Percentiles rank a stretch among this genome's conserved stretches.
These are phyloP conservation scores for Podospora bellae-mahoneyi DNA, from an alignment of 495 filamentous ascomycete species.

Conservation along the genomic window DNA sequence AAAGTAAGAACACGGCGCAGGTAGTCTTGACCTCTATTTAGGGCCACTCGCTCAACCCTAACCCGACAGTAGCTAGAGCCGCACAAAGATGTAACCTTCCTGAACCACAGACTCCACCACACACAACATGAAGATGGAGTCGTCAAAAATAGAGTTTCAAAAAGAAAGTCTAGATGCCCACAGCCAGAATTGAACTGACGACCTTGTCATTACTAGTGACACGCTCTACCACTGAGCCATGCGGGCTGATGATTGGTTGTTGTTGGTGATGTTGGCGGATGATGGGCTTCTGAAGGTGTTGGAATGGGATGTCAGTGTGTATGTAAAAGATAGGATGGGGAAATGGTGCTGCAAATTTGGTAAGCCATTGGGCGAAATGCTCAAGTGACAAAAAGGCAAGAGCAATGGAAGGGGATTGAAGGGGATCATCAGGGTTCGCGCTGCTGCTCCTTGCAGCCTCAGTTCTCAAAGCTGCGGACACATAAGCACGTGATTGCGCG, in stretches of 20 bases:
- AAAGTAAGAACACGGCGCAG: neutral
- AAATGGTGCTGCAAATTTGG: too few relatives aligned
- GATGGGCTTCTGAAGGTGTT: neutral
- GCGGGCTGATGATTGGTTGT: constrained; percentile 16
- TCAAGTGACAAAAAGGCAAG: neutral
- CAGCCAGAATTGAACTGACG: constrained; percentile 20
- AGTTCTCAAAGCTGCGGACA: neutral
- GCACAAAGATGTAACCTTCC: neutral
- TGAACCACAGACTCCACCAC: neutral
- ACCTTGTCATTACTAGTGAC: constrained; percentile 19
- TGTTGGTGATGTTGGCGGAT: neutral
- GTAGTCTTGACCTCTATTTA: neutral
- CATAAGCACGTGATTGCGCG: neutral
- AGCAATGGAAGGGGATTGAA: neutral
- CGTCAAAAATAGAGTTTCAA: neutral
- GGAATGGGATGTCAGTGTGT: too few relatives aligned
- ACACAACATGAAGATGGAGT: neutral
- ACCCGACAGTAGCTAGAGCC: neutral
- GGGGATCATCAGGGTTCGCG: neutral
- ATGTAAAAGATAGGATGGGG: too few relatives aligned
- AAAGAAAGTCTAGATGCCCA: constrained; percentile 2
- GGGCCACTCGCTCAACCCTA: neutral
- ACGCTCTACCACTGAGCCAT: constrained; percentile 18
- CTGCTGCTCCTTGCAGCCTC: neutral
- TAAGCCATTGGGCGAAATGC: too few relatives aligned